A percentile compares a stretch with the other conserved stretches of the same genome.
Evolutionary conservation across 1,139 yeast species (phyloP).

Genomic region (Lodderomyces theae): DNA sequence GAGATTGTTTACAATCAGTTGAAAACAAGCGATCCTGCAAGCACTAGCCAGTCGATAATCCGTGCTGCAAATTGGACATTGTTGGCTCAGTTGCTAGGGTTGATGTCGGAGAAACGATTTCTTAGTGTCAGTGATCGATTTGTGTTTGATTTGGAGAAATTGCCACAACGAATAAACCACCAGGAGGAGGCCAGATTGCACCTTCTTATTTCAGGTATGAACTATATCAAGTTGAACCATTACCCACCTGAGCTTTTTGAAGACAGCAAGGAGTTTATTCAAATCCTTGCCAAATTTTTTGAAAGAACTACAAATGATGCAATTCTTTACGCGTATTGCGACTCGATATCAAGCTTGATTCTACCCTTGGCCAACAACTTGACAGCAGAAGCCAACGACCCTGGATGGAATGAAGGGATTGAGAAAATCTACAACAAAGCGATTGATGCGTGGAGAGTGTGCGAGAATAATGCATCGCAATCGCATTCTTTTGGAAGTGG

Average conservation of each 20-base stretch:
- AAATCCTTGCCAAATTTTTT: constrained; percentile 83
- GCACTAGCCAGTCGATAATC: constrained; percentile 59
- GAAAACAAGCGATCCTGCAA: constrained; percentile 79
- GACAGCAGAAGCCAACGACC: constrained; percentile 95
- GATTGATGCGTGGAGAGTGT: constrained; percentile 35
- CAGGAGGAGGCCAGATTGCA: constrained; percentile 74
- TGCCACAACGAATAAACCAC: constrained; percentile 50
- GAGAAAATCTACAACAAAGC: constrained; percentile 58
- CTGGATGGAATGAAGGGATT: constrained; percentile 88
- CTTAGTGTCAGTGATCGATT: constrained; percentile 89
- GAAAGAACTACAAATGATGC: constrained; percentile 60
- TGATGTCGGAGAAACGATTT: constrained; percentile 82
- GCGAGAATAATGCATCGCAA: no score
- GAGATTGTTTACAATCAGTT: constrained; percentile 92
- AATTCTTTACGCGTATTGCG: constrained; percentile 76
- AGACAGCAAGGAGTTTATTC: constrained; percentile 86
- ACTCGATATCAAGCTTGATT: constrained; percentile 70
- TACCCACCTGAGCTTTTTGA: constrained; percentile 89
- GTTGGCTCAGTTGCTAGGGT: constrained; percentile 85
- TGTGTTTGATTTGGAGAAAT: constrained; percentile 85
- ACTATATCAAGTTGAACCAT: constrained; percentile 71
- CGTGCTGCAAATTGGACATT: constrained; percentile 93
- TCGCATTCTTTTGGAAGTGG: constrained; percentile 30
- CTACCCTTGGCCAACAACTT: constrained; percentile 80
- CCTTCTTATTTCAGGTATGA: constrained; percentile 85